Conservation (phyloP, 2,329 filamentous ascomycete genomes). For the Ceratocystis destructans region DNA sequence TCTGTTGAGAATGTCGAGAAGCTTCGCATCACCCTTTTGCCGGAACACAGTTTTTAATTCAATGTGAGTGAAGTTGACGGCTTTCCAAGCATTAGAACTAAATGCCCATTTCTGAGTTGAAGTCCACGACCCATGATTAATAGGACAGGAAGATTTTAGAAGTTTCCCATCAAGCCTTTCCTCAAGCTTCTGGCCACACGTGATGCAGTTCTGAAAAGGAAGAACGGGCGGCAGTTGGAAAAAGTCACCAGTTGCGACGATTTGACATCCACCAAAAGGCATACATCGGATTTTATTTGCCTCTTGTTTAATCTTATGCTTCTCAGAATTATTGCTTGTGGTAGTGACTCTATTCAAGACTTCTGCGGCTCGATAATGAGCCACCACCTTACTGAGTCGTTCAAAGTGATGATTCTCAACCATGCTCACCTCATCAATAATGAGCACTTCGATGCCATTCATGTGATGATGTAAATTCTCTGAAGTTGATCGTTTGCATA, state of each 20-base stretch:
- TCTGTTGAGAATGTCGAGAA: neutral
- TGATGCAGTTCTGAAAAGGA: neutral
- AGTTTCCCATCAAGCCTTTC: neutral
- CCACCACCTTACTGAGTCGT: neutral
- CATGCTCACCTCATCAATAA: neutral
- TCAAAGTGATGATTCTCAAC: neutral
- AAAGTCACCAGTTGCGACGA: neutral
- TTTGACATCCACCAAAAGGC: slow-evolving; percentile 6
- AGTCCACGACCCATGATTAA: neutral
- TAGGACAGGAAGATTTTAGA: neutral
- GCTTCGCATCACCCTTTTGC: neutral
- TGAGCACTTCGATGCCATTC: neutral
- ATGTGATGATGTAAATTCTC: neutral
- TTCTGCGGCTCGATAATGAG: neutral
- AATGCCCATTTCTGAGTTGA: neutral
- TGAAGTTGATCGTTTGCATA: neutral
- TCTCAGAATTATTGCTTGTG: neutral
- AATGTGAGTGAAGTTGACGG: neutral
- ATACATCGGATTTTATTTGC: neutral
- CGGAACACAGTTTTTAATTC: neutral
- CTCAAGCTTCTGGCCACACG: neutral
- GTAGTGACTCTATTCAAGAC: neutral
- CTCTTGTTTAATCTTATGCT: neutral
- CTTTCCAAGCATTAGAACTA: neutral
- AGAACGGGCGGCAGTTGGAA: slow-evolving; percentile 1